Percentiles rank a stretch among this genome's conserved stretches.
phyloP scores from a whole-genome alignment of 345 rosid species.

The Aquilaria malaccensis region DNA sequence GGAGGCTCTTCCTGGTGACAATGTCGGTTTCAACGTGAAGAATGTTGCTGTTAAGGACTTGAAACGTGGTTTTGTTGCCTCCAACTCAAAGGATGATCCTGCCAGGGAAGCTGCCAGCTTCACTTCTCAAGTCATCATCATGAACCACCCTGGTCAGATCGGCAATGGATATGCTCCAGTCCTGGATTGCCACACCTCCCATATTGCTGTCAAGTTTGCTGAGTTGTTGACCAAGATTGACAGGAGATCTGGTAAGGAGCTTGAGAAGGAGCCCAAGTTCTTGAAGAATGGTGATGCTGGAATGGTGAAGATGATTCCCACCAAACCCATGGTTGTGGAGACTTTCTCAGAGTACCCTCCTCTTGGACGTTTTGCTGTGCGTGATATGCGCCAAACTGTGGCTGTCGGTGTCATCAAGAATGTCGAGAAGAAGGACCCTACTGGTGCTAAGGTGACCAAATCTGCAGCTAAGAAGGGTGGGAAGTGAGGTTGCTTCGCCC shows the following conservation, averaged over 20 bases:
- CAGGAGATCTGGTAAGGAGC: slow-evolving; percentile 21
- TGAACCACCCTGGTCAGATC: slow-evolving; percentile 24
- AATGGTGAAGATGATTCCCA: slow-evolving; percentile 19
- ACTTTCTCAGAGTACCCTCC: slow-evolving; percentile 22
- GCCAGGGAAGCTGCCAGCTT: slow-evolving; percentile 21
- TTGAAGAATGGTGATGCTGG: slow-evolving; percentile 26
- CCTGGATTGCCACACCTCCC: slow-evolving; percentile 22
- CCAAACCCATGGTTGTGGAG: slow-evolving; percentile 26
- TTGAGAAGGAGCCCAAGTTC: slow-evolving; percentile 24
- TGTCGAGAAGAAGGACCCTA: slow-evolving; percentile 20
- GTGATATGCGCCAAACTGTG: slow-evolving; percentile 23
- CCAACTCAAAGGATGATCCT: slow-evolving; percentile 23
- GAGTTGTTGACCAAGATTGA: slow-evolving; percentile 21
- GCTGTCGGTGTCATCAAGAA: slow-evolving; percentile 20
- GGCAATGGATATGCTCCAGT: slow-evolving; percentile 23
- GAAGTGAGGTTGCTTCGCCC: background rate
- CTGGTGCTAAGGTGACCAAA: slow-evolving; percentile 20
- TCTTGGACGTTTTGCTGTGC: slow-evolving; percentile 18
- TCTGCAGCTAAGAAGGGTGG: slow-evolving; percentile 16
- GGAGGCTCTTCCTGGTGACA: slow-evolving; percentile 21
- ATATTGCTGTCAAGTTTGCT: slow-evolving; percentile 20
- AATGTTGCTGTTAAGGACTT: slow-evolving; percentile 24
- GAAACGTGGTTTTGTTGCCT: slow-evolving; percentile 18
- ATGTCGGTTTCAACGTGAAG: slow-evolving; percentile 21
- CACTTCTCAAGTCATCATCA: slow-evolving; percentile 21